Percentiles rank a stretch among this genome's conserved stretches.
phyloP scores from a whole-genome alignment of 225 moss, liverwort and hornwort genomes.

The Marchantia paleacea region DNA sequence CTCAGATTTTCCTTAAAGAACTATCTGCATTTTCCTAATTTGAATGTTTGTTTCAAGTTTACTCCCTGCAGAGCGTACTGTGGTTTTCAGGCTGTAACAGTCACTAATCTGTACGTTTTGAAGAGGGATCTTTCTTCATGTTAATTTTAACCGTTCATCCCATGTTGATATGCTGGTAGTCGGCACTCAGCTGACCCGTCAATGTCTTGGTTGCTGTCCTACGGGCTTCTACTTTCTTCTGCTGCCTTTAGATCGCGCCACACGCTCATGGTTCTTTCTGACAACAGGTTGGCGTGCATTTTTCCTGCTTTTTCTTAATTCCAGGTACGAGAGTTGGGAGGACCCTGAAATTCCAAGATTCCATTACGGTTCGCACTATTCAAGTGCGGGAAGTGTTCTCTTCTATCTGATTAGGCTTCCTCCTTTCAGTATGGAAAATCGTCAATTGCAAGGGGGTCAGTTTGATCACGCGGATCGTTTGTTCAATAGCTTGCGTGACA shows the following conservation, averaged over 20 bases:
- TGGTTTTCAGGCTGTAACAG: too few species aligned
- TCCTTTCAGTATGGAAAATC: slow-evolving; percentile 87
- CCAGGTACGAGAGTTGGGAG: slow-evolving; percentile 95
- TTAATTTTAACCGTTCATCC: too few species aligned
- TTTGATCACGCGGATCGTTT: slow-evolving; percentile 98
- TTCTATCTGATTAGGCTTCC: slow-evolving; percentile 94
- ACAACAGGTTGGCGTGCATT: neutral
- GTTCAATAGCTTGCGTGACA: slow-evolving; percentile 93
- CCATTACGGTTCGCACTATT: slow-evolving; percentile 99
- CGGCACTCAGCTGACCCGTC: neutral
- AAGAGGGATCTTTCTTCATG: too few species aligned
- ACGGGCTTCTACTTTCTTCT: neutral
- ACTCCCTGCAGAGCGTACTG: too few species aligned
- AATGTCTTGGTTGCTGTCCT: neutral
- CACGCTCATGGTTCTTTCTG: too few species aligned
- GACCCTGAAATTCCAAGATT: slow-evolving; percentile 98
- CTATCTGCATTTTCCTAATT: too few species aligned
- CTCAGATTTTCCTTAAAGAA: too few species aligned
- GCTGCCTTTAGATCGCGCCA: neutral
- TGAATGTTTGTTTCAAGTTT: too few species aligned
- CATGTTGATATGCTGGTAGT: too few species aligned
- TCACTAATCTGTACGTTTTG: too few species aligned
- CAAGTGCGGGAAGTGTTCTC: slow-evolving; percentile 97
- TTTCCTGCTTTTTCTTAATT: neutral
- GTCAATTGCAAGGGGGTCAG: slow-evolving; percentile 88